Conservation (phyloP, 345 rosid genomes). For the Dipteronia sinensis region DNA sequence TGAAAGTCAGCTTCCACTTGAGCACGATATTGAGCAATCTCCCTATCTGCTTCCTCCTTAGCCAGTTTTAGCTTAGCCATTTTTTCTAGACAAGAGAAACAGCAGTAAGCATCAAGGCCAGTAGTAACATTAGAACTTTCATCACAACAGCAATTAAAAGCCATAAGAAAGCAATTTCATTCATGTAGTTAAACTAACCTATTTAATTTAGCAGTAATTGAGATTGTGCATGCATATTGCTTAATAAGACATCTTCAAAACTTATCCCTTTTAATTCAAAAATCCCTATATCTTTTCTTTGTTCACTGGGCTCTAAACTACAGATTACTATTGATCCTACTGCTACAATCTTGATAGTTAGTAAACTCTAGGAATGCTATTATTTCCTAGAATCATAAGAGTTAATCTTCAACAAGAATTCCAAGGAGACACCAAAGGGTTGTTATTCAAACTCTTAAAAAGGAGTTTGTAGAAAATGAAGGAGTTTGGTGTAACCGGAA, state of each 20-base stretch:
- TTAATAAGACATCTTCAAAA: background rate
- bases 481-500: too few relatives aligned
- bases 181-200: constrained; percentile 1
- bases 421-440: too few relatives aligned
- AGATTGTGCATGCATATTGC: background rate
- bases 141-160: constrained; percentile 12
- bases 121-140: background rate
- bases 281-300: too few relatives aligned
- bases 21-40: constrained; percentile 63
- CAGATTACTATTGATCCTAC: too few relatives aligned
- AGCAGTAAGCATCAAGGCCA: constrained; percentile 12
- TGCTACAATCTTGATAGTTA: too few relatives aligned
- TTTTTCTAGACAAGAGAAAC: constrained; percentile 49
- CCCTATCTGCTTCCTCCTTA: constrained; percentile 84
- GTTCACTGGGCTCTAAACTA: too few relatives aligned
- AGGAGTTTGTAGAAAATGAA: too few relatives aligned
- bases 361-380: too few relatives aligned
- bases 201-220: background rate
- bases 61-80: constrained; percentile 82
- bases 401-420: too few relatives aligned
- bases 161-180: background rate
- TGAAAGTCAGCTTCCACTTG: constrained; percentile 72
- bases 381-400: too few relatives aligned
- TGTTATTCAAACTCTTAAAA: too few relatives aligned
- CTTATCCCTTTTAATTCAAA: background rate